Evolutionary conservation across 768 basidiomycete genomes (phyloP), one percentile per base, ranked within the genome.

Genomic region (Tricholoma bakamatsutake): DNA sequence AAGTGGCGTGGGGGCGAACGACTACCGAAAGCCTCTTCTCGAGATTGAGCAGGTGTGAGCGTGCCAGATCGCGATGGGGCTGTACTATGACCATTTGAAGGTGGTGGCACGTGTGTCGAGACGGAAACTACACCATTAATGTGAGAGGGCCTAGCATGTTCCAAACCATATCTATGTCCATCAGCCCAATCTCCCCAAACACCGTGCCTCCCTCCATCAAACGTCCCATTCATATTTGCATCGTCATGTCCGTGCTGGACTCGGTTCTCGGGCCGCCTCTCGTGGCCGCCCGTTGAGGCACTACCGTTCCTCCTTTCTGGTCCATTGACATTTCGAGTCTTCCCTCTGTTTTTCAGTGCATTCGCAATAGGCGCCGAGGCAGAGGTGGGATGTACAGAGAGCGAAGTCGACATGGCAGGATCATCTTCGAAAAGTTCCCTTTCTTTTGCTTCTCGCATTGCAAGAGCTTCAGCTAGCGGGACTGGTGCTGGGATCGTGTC

Each of bases 401-500:
- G 39, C 13, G 62, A 51, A 13, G 60, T 34, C 6, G 61, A 69
- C 37, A 70, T 57, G 50, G 80, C 80, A 35, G 83, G 81, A 62
- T 85, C 79, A 49, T 80, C 81, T 53, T 84, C 79, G n/a, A 82
- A 65, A n/a, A 80, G 66, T 60, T 77, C 79, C 56, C 76, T 80
- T 68, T 78, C 80, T 59, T 78, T 81, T 2, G 69, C 72, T 56
- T 76, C 75, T 35, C 81, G 80, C 53, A 78, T 71, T 37, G 75
- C 69, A 27, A 90, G 69, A n/a, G 88, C 88, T 45, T 82, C 81
- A 3, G 71, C 64, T 24, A 89, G 71, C 12, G 83, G 66, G 6
- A 88, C 71, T 3, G 87, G 82, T 37, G 71, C 67, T 10, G 88
- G 88, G 13, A 90, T 82, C 9, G 81, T 85, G 57, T 88, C 88